These are phyloP conservation scores for Aspergillus eucalypticola DNA, from an alignment of 2,329 filamentous ascomycete genomes.

Conservation along the genomic window DNA sequence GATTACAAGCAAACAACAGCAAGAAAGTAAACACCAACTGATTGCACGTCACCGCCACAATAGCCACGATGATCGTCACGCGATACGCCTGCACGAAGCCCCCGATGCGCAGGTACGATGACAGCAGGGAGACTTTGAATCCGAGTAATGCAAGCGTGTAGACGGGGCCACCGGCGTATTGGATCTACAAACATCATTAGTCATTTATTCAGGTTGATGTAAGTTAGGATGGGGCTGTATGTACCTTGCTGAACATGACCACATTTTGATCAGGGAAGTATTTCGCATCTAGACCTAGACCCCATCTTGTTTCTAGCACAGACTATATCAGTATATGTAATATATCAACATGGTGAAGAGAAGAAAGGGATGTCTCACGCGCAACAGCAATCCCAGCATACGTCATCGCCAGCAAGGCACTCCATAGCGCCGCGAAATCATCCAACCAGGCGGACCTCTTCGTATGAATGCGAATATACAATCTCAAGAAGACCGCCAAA, in stretches of 20 bases:
- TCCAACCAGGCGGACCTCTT: slow-evolving; percentile 27
- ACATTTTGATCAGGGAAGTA: slow-evolving; percentile 27
- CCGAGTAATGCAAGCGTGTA: slow-evolving; percentile 40
- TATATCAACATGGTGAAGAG: not conserved
- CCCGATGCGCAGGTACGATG: slow-evolving; percentile 50
- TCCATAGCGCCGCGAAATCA: slow-evolving; percentile 28
- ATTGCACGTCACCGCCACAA: slow-evolving; percentile 39
- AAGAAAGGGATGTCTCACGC: slow-evolving; percentile 19
- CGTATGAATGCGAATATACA: slow-evolving; percentile 25
- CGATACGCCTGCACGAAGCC: slow-evolving; percentile 42
- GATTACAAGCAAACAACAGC: slow-evolving; percentile 27
- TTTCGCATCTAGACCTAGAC: slow-evolving; percentile 19
- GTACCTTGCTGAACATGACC: slow-evolving; percentile 29
- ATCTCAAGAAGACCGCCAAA: slow-evolving; percentile 25
- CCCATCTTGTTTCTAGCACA: slow-evolving; percentile 30
- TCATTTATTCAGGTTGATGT: not conserved
- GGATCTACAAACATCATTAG: slow-evolving; percentile 18
- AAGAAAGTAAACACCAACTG: slow-evolving; percentile 39
- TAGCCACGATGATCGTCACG: slow-evolving; percentile 35
- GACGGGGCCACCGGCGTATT: slow-evolving; percentile 32
- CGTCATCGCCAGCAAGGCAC: slow-evolving; percentile 19
- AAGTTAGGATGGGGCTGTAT: not conserved
- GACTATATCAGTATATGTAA: not conserved
- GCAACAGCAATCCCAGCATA: slow-evolving; percentile 22
- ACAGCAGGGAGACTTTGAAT: slow-evolving; percentile 51